Base-by-base conservation (phyloP, 1,139 yeast species). In the Suhomyces kunorum region DNA sequence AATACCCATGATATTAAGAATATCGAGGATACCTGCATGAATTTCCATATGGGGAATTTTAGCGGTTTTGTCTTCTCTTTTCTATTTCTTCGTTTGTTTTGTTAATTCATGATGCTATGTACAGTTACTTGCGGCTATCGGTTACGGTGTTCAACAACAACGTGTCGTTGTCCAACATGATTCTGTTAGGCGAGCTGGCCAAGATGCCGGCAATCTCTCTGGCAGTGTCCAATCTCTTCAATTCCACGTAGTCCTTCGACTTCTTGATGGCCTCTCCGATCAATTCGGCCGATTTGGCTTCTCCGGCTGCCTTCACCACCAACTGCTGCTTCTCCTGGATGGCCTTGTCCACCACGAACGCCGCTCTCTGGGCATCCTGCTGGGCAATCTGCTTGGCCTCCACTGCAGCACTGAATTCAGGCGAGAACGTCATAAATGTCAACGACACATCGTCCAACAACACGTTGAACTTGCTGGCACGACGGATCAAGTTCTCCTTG, bases 321-420 rank as follows among this genome's bases (percentile, higher is more conserved):
- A 87, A 77, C 62, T 94, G 95, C 66, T 92, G 97, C 65, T 92
- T 92, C 70, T 92, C 98, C 67, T 94, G 98, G 53, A 87, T 82
- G 13, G 99, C 98, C 61, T 90, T 87, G 65, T 92, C 98, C 40
- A 92, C 98, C 38, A 92, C 75, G 54, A 90, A 94, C 0, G 98
- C 97, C 11, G 98, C 98, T 64, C 96, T 82, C 70, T 92, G 97
- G 20, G 98, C 98, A 63, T 92, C 98, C 71, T 92, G 99, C 68
- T 94, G 98, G 25, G 99, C 98, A 64, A 92, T 92, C 71, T 92
- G 98, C 69, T 92, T 92, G 44, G 97, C 96, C 70, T 92, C 99
- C 39, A 92, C 99, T 2, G 99, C 98, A 34, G 85, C 83, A 40
- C 98, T 90, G 66, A 92, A 92, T 66, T 92, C 98, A 18, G 99